These are phyloP conservation scores for Papilionanthe hybrid DNA, from an alignment of 116 monocot genomes.

Conservation along the genomic window DNA sequence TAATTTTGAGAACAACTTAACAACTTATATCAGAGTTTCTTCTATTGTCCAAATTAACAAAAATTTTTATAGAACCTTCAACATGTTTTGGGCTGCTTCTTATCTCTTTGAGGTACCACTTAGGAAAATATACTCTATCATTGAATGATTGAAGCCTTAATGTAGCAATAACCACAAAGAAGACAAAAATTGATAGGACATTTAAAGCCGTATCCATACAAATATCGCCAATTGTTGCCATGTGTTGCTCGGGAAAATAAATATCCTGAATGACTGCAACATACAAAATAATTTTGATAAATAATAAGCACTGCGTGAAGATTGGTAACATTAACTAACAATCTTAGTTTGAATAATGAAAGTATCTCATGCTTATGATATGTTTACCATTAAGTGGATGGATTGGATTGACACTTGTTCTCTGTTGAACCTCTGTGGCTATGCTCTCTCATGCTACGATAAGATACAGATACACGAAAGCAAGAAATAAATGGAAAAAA, in stretches of 20 bases:
- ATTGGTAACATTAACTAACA: not conserved
- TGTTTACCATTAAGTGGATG: too few relatives aligned
- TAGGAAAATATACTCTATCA: conserved; percentile 90
- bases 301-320: not conserved
- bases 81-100: conserved; percentile 63
- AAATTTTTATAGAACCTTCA: conserved; percentile 46
- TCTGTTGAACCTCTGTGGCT: too few relatives aligned
- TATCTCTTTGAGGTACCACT: conserved; percentile 85
- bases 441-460: too few relatives aligned
- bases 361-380: too few relatives aligned
- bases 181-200: conserved; percentile 64
- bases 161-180: conserved; percentile 71
- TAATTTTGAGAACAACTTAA: not conserved
- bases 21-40: conserved; percentile 27
- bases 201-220: conserved; percentile 64
- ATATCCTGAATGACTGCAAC: not conserved
- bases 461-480: too few relatives aligned
- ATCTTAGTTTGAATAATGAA: too few relatives aligned
- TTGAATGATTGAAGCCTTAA: conserved; percentile 82
- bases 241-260: conserved; percentile 13
- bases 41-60: conserved; percentile 56
- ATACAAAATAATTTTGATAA: not conserved
- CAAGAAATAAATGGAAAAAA: too few relatives aligned
- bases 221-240: conserved; percentile 79
- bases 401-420: too few relatives aligned